Base-by-base conservation (phyloP, 1,284 basidiomycete species). In the Rhodotorula sp. region DNA sequence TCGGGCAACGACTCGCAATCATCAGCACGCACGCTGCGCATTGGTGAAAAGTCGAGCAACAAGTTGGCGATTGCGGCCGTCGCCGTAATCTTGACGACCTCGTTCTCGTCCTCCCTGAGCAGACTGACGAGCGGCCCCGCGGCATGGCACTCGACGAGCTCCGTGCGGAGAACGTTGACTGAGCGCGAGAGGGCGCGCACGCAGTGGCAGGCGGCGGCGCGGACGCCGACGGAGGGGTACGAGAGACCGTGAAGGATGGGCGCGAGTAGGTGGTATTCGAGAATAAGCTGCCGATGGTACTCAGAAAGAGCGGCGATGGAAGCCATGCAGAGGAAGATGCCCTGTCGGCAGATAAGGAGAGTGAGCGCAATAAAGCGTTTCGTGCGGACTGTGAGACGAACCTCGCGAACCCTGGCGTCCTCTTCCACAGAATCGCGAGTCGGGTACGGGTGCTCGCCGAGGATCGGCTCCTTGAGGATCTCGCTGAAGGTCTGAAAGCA, bases 181-280 rank as follows among this genome's bases (percentile, higher is more conserved):
- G 88, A 88, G 27, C 93, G 86, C 58, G 88, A 88, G 49, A 96
- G 83, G 0, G 90, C 90, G n/a, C 93, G 85, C 2, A 91, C 86
- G 74, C 90, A 90, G 78, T 94, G 92, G 79, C 91, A 92, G 0
- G 91, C 90, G 0, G 91, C 90, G 59, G 91, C 91, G 10, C 92
- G 87, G 2, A 94, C 89, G 2, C 90, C 90, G 25, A 88, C 84
- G 68, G 89, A 86, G 0, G 85, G 85, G 73, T 91, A 88, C 0
- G 82, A 78, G 44, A 91, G 84, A 19, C 86, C 87, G 8, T 80
- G 79, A 65, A 86, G 84, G 52, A 91, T 81, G 61, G 84, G 80
- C 52, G 88, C 85, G 44, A 91, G 83, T 85, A 84, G 79, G 1
- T 74, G 80, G 12, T 82, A 82, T 69, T 89, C 89, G 17, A 90